Evolutionary conservation across 805 yeast genomes (phyloP), one percentile per base, ranked within the genome.

Genomic region (Nakazawaea populi): DNA sequence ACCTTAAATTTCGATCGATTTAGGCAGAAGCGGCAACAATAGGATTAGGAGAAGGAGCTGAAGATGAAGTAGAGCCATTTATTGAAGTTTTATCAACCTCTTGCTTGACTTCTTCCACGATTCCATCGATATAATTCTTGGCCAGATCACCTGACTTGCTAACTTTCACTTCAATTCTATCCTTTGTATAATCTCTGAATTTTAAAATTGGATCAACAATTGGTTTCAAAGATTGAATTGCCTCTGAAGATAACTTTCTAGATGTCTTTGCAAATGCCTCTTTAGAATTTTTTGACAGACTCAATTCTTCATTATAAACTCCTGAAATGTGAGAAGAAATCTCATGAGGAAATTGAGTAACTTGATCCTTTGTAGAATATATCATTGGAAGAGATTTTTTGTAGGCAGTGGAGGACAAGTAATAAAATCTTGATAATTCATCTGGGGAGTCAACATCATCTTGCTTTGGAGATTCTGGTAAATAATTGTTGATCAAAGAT

Each of bases 181-280:
- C 28, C 11, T 45, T 32, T 10, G 55, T 43, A 10, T 40, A 27
- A 9, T 44, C 39, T 27, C 46, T 53, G 2, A 48, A 12, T n/a
- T 55, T 56, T 32, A 60, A 55, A 40, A 62, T 54, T 43, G 63
- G 54, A 24, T 58, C 61, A 24, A 61, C 56, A 11, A 58, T 55
- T 45, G 72, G 72, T 51, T 63, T 68, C 48, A 67, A 57, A 5
- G 63, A 52, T 27, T 60, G 50, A 45, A 58, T 60, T 4, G 71
- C 73, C 55, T 70, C 73, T 40, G 56, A 60, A 2, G 73, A 67
- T 39, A 70, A 61, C 47, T 65, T 62, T 53, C 66, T 61, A 27
- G 74, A 65, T 14, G 74, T 65, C 44, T 67, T 65, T 2, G 67
- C 65, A n/a, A 70, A 56, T 2, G 72, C 73, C 30, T 58, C 59